A percentile compares a stretch with the other conserved stretches of the same genome.
phyloP scores from a whole-genome alignment of 2,329 filamentous ascomycete genomes.

The Penicillium brevicompactum region DNA sequence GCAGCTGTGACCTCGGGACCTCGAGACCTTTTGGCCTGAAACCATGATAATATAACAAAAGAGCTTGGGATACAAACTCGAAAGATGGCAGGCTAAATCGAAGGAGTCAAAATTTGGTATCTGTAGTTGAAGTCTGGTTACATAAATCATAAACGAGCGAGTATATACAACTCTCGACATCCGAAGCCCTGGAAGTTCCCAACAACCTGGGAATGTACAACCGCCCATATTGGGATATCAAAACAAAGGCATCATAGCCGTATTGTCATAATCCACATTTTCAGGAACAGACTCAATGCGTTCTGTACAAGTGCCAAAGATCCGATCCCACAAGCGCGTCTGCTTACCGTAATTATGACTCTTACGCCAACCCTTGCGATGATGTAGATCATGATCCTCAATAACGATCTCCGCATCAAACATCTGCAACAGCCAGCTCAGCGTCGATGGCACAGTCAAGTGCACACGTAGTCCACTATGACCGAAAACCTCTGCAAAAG shows the following conservation, averaged over 20 bases:
- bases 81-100: no score
- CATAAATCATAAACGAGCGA: not conserved
- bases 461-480: conserved; percentile 35
- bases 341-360: conserved; percentile 42
- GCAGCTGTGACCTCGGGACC: no score
- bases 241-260: conserved; percentile 34
- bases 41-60: no score
- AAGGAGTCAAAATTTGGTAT: not conserved
- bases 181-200: not conserved
- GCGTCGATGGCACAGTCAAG: conserved; percentile 36
- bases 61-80: no score
- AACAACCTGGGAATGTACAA: not conserved
- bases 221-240: not conserved
- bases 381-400: conserved; percentile 48
- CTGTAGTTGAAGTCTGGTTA: not conserved
- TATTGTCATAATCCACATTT: conserved; percentile 38
- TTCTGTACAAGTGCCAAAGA: conserved; percentile 40
- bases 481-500: conserved; percentile 35
- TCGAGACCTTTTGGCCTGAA: no score
- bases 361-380: conserved; percentile 44
- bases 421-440: conserved; percentile 38
- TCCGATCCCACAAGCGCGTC: conserved; percentile 38
- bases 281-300: conserved; percentile 39
- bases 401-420: conserved; percentile 44
- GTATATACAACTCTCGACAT: not conserved